Evolutionary conservation across 1,284 basidiomycete species (phyloP), one percentile per base, ranked within the genome.

Genomic region (Peniophora sp.): DNA sequence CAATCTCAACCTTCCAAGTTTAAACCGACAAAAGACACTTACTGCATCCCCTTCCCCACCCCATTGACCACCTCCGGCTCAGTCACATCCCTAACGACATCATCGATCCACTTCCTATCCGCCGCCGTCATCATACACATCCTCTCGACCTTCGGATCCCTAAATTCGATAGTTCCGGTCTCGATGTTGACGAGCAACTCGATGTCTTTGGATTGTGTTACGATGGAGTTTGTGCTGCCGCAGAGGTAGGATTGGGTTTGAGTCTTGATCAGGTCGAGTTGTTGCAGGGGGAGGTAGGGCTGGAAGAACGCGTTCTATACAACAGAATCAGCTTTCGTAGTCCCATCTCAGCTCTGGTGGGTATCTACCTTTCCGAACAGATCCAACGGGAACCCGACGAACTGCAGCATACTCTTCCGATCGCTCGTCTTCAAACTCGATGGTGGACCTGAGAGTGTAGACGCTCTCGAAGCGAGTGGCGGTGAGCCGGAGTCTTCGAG

Each of bases 201-300:
- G 53, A 95, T 85, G 59, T 96, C 92, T 56, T 83, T 84, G 67
- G 97, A 93, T 59, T 96, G 90, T 12, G 92, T 93, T 41, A 98
- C 92, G 59, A 99, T 97, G 46, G 89, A 84, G 66, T 99, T 99
- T 8, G 96, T 99, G 55, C 92, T 94, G 10, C 96, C 89, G 59
- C 88, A 90, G 19, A 99, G 74, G 86, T 90, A 99, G 54, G 86
- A 84, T 44, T 77, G 75, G 2, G 89, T 85, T 25, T 85, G 81
- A 8, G 49, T 36, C 59, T 80, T 85, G 39, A 97, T 70, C 70
- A 94, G 80, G 58, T 98, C 96, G 16, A 97, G 77, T 67, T 99
- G 95, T 66, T 99, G 96, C 8, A 99, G 68, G 0, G 96, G 96
- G 20, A 99, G 75, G 67, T 98, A 99, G 1, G 96, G 97, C 67